These are phyloP conservation scores for Kwoniella botswanensis DNA, from an alignment of 768 basidiomycete species.

Conservation along the genomic window DNA sequence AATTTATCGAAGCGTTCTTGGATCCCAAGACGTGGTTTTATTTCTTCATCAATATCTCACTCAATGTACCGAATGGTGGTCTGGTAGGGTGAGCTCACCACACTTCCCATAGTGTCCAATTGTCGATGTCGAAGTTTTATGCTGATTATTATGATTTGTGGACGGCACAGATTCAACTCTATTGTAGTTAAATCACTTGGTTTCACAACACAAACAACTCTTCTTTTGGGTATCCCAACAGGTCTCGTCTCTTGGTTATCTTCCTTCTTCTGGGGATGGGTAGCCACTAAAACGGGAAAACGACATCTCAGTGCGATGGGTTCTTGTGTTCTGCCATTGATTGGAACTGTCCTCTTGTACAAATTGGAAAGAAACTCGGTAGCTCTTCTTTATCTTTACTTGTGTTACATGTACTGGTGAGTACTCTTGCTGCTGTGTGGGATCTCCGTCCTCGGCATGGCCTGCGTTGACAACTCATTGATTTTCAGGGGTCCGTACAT, in stretches of 20 bases:
- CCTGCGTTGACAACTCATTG: constrained; percentile 14
- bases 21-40: constrained; percentile 45
- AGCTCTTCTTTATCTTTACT: constrained; percentile 30
- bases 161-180: constrained; percentile 27
- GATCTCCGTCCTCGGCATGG: too few species aligned
- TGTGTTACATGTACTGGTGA: constrained; percentile 19
- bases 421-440: background rate
- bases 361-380: constrained; percentile 32
- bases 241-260: constrained; percentile 42
- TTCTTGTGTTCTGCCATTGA: constrained; percentile 33
- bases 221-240: constrained; percentile 41
- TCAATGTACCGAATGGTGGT: constrained; percentile 42
- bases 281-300: constrained; percentile 31
- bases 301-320: constrained; percentile 27
- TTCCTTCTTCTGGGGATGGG: constrained; percentile 33
- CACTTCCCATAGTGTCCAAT: background rate
- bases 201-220: constrained; percentile 26
- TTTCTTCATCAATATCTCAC: constrained; percentile 37
- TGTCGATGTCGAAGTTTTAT: background rate
- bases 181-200: constrained; percentile 28
- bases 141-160: too few species aligned
- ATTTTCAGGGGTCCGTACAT: constrained; percentile 43
- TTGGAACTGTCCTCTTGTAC: constrained; percentile 40
- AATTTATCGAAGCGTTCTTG: constrained; percentile 32
- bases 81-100: constrained; percentile 5